Evolutionary conservation across 768 basidiomycete genomes (phyloP).

Genomic region (Tricholoma sp.): DNA sequence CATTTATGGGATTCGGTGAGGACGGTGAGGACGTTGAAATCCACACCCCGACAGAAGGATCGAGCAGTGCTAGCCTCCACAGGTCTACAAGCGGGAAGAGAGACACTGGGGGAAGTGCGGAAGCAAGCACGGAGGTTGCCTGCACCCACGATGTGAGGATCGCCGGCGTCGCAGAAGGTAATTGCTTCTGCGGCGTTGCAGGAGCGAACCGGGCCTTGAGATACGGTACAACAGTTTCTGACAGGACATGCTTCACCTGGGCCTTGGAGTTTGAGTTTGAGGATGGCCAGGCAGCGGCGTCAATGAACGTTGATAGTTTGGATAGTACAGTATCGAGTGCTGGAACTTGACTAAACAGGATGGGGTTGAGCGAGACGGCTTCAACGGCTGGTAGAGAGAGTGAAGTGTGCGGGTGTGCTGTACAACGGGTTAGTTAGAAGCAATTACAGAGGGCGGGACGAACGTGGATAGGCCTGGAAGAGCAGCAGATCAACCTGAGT

Average conservation of each 20-base stretch:
- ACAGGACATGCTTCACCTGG: constrained; percentile 47
- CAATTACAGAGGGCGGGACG: constrained; percentile 22
- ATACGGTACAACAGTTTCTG: constrained; percentile 50
- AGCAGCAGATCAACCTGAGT: constrained; percentile 71
- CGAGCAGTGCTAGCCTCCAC: constrained; percentile 74
- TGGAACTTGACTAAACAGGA: constrained; percentile 71
- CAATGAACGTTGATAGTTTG: constrained; percentile 64
- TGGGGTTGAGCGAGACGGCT: constrained; percentile 63
- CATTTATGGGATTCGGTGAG: constrained; percentile 35
- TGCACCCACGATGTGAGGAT: constrained; percentile 46
- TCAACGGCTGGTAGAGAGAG: constrained; percentile 56
- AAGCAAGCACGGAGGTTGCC: constrained; percentile 37
- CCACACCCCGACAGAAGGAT: constrained; percentile 53
- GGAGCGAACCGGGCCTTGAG: constrained; percentile 53
- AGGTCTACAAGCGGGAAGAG: constrained; percentile 83
- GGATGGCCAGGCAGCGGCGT: constrained; percentile 29
- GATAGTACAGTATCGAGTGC: constrained; percentile 54
- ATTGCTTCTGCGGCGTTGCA: constrained; percentile 14
- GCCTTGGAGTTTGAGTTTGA: constrained; percentile 22
- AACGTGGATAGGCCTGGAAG: constrained; percentile 77
- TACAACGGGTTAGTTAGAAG: neutral
- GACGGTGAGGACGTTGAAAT: constrained; percentile 27
- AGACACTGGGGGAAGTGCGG: constrained; percentile 43
- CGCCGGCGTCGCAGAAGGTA: constrained; percentile 27
- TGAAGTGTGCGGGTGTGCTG: constrained; percentile 73